Evolutionary conservation across 306 rosid species (phyloP).

Genomic region (Aeschynomene evenia): DNA sequence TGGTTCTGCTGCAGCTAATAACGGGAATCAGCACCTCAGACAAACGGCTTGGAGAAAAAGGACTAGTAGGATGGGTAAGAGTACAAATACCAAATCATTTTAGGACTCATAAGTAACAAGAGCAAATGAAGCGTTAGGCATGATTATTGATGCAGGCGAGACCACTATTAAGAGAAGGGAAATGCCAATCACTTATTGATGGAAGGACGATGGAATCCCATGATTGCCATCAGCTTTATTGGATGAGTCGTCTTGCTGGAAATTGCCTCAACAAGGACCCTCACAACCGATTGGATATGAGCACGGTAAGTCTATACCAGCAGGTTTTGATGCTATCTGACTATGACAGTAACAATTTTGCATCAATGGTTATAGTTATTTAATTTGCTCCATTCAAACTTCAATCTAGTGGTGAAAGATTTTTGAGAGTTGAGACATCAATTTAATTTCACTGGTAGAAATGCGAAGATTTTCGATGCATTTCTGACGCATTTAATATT

Average conservation of each 20-base stretch:
- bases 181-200: constrained; percentile 60
- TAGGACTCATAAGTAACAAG: too few species aligned
- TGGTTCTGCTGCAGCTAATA: constrained; percentile 71
- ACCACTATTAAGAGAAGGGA: constrained; percentile 59
- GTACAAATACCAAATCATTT: too few species aligned
- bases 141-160: constrained; percentile 83
- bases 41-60: constrained; percentile 51
- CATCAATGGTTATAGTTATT: background rate
- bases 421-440: too few species aligned
- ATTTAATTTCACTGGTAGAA: too few species aligned
- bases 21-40: constrained; percentile 68
- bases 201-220: constrained; percentile 53
- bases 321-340: background rate
- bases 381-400: too few species aligned
- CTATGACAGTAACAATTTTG: background rate
- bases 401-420: too few species aligned
- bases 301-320: constrained; percentile 31
- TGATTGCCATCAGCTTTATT: constrained; percentile 63
- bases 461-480: too few species aligned
- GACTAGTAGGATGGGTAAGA: constrained; percentile 79
- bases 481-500: too few species aligned
- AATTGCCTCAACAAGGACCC: constrained; percentile 69
- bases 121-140: too few species aligned
- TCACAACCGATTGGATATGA: constrained; percentile 55
- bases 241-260: constrained; percentile 65